phyloP scores from a whole-genome alignment of 2,329 filamentous ascomycete genomes.

The Claviceps quebecensis region DNA sequence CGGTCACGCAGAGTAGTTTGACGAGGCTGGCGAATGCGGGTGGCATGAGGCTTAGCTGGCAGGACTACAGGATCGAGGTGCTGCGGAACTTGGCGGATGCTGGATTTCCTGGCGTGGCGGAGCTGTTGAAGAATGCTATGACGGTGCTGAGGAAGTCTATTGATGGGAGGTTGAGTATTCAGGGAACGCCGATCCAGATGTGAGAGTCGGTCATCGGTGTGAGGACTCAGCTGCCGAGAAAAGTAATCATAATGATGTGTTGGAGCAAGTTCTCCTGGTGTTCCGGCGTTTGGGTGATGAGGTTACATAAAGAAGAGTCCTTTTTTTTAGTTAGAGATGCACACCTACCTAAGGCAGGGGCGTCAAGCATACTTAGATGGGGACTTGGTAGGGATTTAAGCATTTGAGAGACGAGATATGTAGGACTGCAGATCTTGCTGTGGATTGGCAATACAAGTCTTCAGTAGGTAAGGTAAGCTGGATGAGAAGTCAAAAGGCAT shows the following conservation, averaged over 20 bases:
- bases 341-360: too few relatives aligned
- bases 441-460: too few relatives aligned
- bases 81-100: constrained; percentile 50
- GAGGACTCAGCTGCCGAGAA: constrained; percentile 14
- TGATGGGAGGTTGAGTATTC: constrained; percentile 15
- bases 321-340: too few relatives aligned
- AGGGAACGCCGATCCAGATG: constrained; percentile 8
- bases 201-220: not conserved
- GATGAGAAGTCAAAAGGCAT: too few relatives aligned
- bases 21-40: constrained; percentile 47
- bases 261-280: too few relatives aligned
- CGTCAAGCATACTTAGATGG: too few relatives aligned
- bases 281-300: too few relatives aligned
- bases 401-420: too few relatives aligned
- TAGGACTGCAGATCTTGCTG: too few relatives aligned
- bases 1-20: constrained; percentile 56
- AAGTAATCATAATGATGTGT: constrained; percentile 4
- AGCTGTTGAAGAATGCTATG: constrained; percentile 71
- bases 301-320: too few relatives aligned
- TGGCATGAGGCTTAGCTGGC: constrained; percentile 54
- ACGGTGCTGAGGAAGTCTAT: constrained; percentile 49
- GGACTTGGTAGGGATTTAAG: too few relatives aligned
- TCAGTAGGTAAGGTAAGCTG: too few relatives aligned
- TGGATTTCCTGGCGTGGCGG: constrained; percentile 51
- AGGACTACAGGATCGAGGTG: constrained; percentile 61